Percentiles rank a stretch among this genome's conserved stretches.
Evolutionary conservation across 2,329 filamentous ascomycete genomes (phyloP).

Genomic region (Fusarium incarnatum): DNA sequence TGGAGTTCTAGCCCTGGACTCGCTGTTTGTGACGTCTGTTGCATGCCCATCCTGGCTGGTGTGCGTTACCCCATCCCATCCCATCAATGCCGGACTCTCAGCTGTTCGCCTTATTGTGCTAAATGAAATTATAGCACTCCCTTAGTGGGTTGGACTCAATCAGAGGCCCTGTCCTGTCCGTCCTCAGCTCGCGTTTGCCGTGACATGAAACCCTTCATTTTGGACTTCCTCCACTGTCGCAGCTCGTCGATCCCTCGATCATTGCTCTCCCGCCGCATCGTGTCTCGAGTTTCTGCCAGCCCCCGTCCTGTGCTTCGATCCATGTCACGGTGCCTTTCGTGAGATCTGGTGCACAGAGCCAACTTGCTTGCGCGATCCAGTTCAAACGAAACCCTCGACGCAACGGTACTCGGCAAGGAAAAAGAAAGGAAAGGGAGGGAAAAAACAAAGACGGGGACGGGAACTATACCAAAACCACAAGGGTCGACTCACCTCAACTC

Average conservation of each 20-base stretch:
- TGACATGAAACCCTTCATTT: constrained; percentile 45
- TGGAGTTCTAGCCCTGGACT: constrained; percentile 14
- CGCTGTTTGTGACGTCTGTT: constrained; percentile 27
- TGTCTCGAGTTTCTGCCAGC: constrained; percentile 35
- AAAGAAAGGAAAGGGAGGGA: constrained; percentile 12
- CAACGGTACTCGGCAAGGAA: constrained; percentile 13
- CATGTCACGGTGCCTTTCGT: constrained; percentile 40
- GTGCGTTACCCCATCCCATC: constrained; percentile 10
- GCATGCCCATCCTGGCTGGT: constrained; percentile 28
- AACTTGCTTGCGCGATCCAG: constrained; percentile 40
- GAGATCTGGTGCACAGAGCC: constrained; percentile 46
- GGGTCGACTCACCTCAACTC: not conserved
- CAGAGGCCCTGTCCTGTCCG: constrained; percentile 26
- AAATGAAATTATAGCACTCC: constrained; percentile 33
- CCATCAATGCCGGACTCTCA: constrained; percentile 24
- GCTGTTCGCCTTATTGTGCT: constrained; percentile 37
- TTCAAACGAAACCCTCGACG: constrained; percentile 32
- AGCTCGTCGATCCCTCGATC: constrained; percentile 27
- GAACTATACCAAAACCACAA: constrained; percentile 13
- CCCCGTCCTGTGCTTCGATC: constrained; percentile 43
- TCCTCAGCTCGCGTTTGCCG: constrained; percentile 45
- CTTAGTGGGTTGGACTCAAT: constrained; percentile 9
- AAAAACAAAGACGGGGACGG: constrained; percentile 14
- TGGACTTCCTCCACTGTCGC: constrained; percentile 23
- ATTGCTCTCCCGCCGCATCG: constrained; percentile 26